Evolutionary conservation across 768 basidiomycete species (phyloP), one percentile per base, ranked within the genome.

Genomic region (Pleurotus djamor): DNA sequence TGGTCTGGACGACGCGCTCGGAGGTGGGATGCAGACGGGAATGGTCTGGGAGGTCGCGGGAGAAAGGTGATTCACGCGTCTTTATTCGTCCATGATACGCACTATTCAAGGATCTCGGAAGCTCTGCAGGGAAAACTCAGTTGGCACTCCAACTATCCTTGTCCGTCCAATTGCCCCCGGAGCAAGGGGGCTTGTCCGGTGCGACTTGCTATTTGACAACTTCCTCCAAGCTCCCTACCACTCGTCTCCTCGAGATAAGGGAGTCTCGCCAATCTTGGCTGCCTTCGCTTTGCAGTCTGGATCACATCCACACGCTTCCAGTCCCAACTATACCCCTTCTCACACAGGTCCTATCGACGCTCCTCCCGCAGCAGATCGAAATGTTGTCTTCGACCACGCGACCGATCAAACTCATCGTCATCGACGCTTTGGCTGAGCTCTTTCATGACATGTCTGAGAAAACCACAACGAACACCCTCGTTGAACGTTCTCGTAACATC

Each of bases 61-160:
- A 32, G 92, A 96, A 79, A 92, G 93, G 95, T 94, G 71, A 61
- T 74, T 67, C 17, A 54, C 33, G 28, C 16, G 37, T 7, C 33
- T 38, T 52, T 9, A 36, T 61, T 28, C 10, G 50, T 21, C 17
- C 52, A n/a, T 59, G 45, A 51, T 21, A 28, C 41, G 45, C 21
- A 21, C 55, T 16, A 16, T 52, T 58, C 47, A 44, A 33, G 6
- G 17, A 32, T 35, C 16, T 28, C 52, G 68, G 44, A 68, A 99
- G 97, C 68, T 89, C 94, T 21, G 87, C 96, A 32, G 97, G 97
- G 41, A 99, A 99, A 75, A 94, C 94, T 0, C 95, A 98, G 66
- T 73, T 98, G 4, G 91, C 90, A 3, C 78, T 99, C 12, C 94
- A 96, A 64, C 80, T 94, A 16, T 85, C 92, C 3, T 75, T 96